phyloP scores from a whole-genome alignment of 1,284 basidiomycete genomes.

The Boletus semigastroideus region DNA sequence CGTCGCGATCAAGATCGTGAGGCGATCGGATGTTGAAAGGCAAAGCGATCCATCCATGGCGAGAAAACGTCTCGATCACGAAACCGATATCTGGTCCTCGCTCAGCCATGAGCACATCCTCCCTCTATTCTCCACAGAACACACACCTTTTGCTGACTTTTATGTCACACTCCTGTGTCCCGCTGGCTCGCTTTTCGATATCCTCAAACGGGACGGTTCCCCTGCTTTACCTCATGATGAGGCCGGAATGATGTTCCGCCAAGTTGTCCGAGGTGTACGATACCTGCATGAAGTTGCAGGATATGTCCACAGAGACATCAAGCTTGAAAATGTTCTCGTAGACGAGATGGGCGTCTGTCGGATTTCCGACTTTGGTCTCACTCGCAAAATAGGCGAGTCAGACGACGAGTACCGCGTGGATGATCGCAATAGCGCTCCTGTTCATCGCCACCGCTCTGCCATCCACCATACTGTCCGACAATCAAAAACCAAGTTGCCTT shows the following conservation, averaged over 20 bases:
- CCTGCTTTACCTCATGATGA: conserved; percentile 72
- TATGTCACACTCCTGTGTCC: conserved; percentile 84
- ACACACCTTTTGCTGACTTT: conserved; percentile 71
- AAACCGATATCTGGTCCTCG: conserved; percentile 78
- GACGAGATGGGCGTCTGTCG: conserved; percentile 81
- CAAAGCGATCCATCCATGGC: conserved; percentile 46
- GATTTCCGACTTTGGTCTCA: conserved; percentile 84
- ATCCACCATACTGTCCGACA: conserved; percentile 27
- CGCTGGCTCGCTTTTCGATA: conserved; percentile 84
- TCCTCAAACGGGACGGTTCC: conserved; percentile 69
- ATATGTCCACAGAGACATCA: conserved; percentile 90
- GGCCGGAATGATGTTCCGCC: conserved; percentile 85
- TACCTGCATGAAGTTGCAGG: conserved; percentile 82
- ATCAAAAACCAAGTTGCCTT: conserved; percentile 23
- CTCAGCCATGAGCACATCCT: conserved; percentile 79
- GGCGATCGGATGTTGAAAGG: conserved; percentile 51
- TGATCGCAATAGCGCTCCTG: conserved; percentile 20
- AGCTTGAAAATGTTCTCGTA: conserved; percentile 94
- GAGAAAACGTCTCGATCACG: conserved; percentile 67
- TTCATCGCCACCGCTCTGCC: conserved; percentile 31
- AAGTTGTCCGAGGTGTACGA: conserved; percentile 82
- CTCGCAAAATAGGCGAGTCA: conserved; percentile 57
- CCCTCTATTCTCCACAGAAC: conserved; percentile 72
- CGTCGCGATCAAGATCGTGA: conserved; percentile 84
- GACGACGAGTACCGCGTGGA: conserved; percentile 41